phyloP scores from a whole-genome alignment of 2,329 filamentous ascomycete genomes.

The Xylariaceae sp. region DNA sequence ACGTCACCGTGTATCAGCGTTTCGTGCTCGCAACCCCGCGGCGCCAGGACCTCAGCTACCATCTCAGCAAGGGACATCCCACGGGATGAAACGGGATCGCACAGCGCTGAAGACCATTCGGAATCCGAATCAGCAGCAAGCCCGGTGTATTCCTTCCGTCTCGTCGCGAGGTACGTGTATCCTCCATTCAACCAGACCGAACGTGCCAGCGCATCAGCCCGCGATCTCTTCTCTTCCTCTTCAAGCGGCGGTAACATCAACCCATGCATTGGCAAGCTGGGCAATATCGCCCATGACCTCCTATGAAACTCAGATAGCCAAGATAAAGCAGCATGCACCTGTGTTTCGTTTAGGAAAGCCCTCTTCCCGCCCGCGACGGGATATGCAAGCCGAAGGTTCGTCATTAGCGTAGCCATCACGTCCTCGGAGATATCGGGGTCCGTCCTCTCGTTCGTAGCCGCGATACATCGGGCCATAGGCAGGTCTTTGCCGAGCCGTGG shows the following conservation, averaged over 20 bases:
- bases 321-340: constrained; percentile 50
- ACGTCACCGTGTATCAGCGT: constrained; percentile 64
- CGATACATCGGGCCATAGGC: constrained; percentile 22
- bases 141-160: constrained; percentile 48
- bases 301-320: constrained; percentile 60
- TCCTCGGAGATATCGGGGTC: constrained; percentile 29
- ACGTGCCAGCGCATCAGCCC: constrained; percentile 22
- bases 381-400: constrained; percentile 48
- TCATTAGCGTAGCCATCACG: constrained; percentile 51
- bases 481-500: constrained; percentile 38
- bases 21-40: constrained; percentile 38
- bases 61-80: constrained; percentile 43
- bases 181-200: constrained; percentile 59
- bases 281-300: constrained; percentile 41
- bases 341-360: constrained; percentile 38
- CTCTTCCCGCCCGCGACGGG: constrained; percentile 53
- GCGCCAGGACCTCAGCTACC: constrained; percentile 47
- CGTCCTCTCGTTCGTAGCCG: constrained; percentile 20
- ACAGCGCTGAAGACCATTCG: constrained; percentile 52
- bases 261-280: constrained; percentile 24
- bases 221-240: constrained; percentile 33
- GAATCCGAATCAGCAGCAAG: constrained; percentile 43
- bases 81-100: constrained; percentile 28
- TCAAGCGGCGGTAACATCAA: constrained; percentile 51
- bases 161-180: constrained; percentile 63